phyloP scores from a whole-genome alignment of 2,329 filamentous ascomycete species.

The Aspergillus spinulosporus region DNA sequence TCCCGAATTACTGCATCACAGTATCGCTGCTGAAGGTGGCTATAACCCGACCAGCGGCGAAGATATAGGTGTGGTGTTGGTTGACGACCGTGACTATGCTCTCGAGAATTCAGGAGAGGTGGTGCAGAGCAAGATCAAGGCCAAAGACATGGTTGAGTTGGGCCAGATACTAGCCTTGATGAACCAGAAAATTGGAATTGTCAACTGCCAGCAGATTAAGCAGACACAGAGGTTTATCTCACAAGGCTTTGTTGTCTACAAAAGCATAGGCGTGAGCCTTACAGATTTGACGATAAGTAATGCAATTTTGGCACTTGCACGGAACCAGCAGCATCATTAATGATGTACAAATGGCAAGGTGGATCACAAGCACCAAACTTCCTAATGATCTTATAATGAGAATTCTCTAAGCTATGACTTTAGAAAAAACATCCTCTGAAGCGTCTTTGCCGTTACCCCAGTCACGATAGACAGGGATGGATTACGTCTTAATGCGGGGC shows the following conservation, averaged over 20 bases:
- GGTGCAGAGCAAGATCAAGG: not conserved
- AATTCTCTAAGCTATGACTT: too few species aligned
- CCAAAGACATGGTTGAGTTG: not conserved
- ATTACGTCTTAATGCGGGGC: too few species aligned
- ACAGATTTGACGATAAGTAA: conserved; percentile 20
- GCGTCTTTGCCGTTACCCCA: too few species aligned
- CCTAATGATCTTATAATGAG: too few species aligned
- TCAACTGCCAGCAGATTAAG: not conserved
- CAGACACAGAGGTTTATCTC: conserved; percentile 13
- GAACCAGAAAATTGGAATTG: not conserved
- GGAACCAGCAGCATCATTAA: not conserved
- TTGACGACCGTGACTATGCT: not conserved
- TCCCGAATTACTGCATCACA: conserved; percentile 22
- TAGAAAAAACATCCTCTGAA: too few species aligned
- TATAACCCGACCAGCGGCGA: not conserved
- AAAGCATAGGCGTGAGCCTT: conserved; percentile 25
- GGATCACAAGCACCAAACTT: too few species aligned
- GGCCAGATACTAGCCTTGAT: not conserved
- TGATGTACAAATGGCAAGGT: too few species aligned
- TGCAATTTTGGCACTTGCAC: conserved; percentile 4
- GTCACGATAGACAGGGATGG: too few species aligned
- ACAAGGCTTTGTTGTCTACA: conserved; percentile 25
- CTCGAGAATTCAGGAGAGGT: not conserved
- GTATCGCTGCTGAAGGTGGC: too few species aligned
- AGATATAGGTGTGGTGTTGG: not conserved